Conservation (phyloP, 768 basidiomycete genomes). For the Macrolepiota albuminosa region DNA sequence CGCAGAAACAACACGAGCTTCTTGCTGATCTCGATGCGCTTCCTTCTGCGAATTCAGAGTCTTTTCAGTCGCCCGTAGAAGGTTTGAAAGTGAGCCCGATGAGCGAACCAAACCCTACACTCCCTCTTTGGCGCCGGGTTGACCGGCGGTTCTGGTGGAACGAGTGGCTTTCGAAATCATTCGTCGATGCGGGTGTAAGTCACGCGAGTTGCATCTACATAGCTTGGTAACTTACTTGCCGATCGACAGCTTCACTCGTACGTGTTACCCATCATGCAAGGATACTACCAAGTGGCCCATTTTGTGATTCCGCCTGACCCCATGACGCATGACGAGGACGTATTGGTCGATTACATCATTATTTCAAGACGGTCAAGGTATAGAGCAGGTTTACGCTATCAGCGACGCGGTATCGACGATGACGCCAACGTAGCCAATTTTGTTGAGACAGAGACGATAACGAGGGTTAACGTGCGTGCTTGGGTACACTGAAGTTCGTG, state of each 20-base stretch:
- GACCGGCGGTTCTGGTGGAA: slow-evolving; percentile 98
- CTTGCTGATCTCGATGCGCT: slow-evolving; percentile 58
- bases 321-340: slow-evolving; percentile 37
- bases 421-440: slow-evolving; percentile 94
- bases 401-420: slow-evolving; percentile 91
- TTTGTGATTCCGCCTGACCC: slow-evolving; percentile 58
- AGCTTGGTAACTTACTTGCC: background rate
- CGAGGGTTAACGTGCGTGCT: slow-evolving; percentile 68
- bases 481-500: background rate
- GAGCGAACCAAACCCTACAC: slow-evolving; percentile 66
- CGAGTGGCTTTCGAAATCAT: slow-evolving; percentile 77
- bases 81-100: slow-evolving; percentile 43
- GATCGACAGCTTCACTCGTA: slow-evolving; percentile 67
- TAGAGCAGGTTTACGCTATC: slow-evolving; percentile 90
- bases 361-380: slow-evolving; percentile 85
- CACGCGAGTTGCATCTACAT: background rate
- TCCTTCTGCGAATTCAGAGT: slow-evolving; percentile 23
- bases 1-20: slow-evolving; percentile 53
- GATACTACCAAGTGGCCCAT: slow-evolving; percentile 74
- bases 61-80: slow-evolving; percentile 10
- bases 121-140: slow-evolving; percentile 89
- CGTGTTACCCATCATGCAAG: slow-evolving; percentile 90
- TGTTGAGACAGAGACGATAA: slow-evolving; percentile 90
- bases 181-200: slow-evolving; percentile 82
- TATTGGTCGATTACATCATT: slow-evolving; percentile 69